Evolutionary conservation across 2,329 filamentous ascomycete genomes (phyloP).

Genomic region (Trichoderma guizhouense): DNA sequence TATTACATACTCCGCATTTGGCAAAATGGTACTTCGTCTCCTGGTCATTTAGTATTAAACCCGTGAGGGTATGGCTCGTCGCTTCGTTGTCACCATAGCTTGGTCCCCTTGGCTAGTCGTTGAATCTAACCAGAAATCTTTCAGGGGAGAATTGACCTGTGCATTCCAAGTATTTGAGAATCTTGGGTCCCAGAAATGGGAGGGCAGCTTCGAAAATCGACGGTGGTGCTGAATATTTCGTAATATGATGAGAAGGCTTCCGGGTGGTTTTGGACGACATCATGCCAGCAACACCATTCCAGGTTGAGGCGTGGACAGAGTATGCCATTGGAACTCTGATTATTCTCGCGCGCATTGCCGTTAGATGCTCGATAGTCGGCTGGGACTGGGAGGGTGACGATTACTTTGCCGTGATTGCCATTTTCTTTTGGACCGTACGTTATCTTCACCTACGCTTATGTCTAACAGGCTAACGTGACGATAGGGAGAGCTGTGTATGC

Average conservation of each 20-base stretch:
- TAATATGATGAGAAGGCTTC: not conserved
- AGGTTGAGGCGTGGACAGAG: slow-evolving; percentile 43
- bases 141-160: not conserved
- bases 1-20: not conserved
- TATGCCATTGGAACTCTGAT: slow-evolving; percentile 39
- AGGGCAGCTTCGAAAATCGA: no score
- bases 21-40: not conserved
- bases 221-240: not conserved
- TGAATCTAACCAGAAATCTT: not conserved
- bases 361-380: slow-evolving; percentile 38
- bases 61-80: not conserved
- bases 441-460: not conserved
- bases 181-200: not conserved
- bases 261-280: not conserved
- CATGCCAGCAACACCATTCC: slow-evolving; percentile 38
- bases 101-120: not conserved
- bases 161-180: not conserved
- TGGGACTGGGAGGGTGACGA: slow-evolving; percentile 43
- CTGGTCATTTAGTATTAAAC: not conserved
- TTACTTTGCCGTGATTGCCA: slow-evolving; percentile 35
- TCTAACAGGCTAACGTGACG: not conserved
- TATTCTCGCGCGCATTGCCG: slow-evolving; percentile 38
- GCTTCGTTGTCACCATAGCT: not conserved
- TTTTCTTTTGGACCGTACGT: slow-evolving; percentile 39
- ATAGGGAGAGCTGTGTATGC: slow-evolving; percentile 30